Evolutionary conservation across 2,329 filamentous ascomycete species (phyloP), one percentile per base, ranked within the genome.

Genomic region (Venturia nashicola): DNA sequence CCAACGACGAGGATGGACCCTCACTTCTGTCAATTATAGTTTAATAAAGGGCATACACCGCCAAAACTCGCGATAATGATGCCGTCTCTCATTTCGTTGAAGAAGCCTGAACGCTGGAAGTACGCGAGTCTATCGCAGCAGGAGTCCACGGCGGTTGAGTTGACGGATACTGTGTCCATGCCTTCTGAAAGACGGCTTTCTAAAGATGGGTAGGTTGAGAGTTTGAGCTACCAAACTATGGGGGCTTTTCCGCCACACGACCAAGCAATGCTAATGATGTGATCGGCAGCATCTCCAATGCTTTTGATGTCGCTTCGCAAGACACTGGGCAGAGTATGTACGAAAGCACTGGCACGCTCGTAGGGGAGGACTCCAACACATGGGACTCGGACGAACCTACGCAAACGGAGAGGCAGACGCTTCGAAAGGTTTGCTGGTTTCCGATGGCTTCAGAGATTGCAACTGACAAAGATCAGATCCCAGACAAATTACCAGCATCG

Each of bases 401-500:
- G 11, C 18, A 27, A 34, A 5, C 16, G 14, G 63, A 65, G 59
- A 51, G 43, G 34, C 16, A 39, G 9, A 57, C 59, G 11, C 59
- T 65, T 12, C 57, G 77, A 62, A 75, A 76, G 65, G 73, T 57
- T 57, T 9, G 23, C 32, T 16, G 27, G 18, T 8, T 20, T 5
- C 9, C 11, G 6, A 11, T 9, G 48, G 4, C 12, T 34, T 34
- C 6, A 8, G 27, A 9, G 11, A 8, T 11, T 14, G 8, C 4
- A 57, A 36, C 7, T 36, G 14, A 36, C 27, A 2, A 18, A n/a
- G 4, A 2, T 20, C 14, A 57, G 51, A 12, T 80, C n/a, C 75
- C 77, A 57, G 78, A 80, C 68, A 73, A 74, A 55, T 71, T 80
- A 4, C 78, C 78, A 55, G 76, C 75, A 68, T 73, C 74, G 27